phyloP scores from a whole-genome alignment of 495 filamentous ascomycete species.

The Cetradonia linearis region DNA sequence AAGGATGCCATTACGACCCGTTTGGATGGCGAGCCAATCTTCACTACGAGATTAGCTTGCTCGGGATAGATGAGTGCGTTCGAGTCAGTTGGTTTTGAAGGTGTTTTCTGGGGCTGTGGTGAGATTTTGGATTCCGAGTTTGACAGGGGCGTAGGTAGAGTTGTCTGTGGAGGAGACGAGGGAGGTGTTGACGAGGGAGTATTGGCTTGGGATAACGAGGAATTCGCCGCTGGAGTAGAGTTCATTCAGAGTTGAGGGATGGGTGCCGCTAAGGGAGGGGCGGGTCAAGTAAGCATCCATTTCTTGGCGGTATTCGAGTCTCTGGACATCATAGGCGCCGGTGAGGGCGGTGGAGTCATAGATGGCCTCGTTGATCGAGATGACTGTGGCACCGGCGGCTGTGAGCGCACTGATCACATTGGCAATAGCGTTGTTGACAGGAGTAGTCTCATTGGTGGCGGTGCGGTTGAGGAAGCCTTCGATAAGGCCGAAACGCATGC shows the following conservation, averaged over 20 bases:
- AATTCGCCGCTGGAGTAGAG: conserved; percentile 38
- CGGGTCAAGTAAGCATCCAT: conserved; percentile 41
- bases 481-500: conserved; percentile 37
- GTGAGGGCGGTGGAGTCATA: conserved; percentile 42
- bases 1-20: conserved; percentile 53
- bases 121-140: conserved; percentile 38
- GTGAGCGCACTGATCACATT: conserved; percentile 28
- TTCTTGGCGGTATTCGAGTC: conserved; percentile 44
- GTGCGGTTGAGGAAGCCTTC: conserved; percentile 41
- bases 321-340: conserved; percentile 43
- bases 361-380: conserved; percentile 40
- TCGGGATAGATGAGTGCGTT: conserved; percentile 57
- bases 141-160: conserved; percentile 34
- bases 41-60: conserved; percentile 53
- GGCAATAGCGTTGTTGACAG: conserved; percentile 41
- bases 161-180: conserved; percentile 39
- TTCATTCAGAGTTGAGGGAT: conserved; percentile 35
- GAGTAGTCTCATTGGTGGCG: conserved; percentile 37
- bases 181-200: conserved; percentile 40
- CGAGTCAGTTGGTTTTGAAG: conserved; percentile 40
- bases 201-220: conserved; percentile 48
- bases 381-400: conserved; percentile 31
- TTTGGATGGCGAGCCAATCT: conserved; percentile 45
- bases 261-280: conserved; percentile 23
- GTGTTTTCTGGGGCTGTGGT: conserved; percentile 37